Evolutionary conservation across 2,329 filamentous ascomycete genomes (phyloP), one percentile per base, ranked within the genome.

Genomic region (Colletotrichum costaricense): DNA sequence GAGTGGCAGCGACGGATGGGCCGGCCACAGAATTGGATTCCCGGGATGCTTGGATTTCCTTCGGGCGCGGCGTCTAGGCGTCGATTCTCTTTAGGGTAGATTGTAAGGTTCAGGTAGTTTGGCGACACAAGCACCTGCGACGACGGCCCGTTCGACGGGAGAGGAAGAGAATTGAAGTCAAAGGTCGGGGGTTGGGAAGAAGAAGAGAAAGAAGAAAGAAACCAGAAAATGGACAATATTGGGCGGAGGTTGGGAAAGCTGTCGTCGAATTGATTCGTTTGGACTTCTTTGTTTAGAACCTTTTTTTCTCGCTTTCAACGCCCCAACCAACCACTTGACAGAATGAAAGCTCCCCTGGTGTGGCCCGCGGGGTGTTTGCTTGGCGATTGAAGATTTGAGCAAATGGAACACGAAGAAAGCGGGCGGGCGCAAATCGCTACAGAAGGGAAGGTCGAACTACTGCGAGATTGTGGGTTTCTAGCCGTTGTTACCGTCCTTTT

Each of bases 271-370:
- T 35, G 26, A 11, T 9, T 6, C 26, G 19, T n/a, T 14, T 35
- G 60, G 28, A 24, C 30, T 28, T 52, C 8, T 63, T 42, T 42
- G 35, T 63, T 42, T 42, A 14, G 35, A 42, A 14, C 35, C 9
- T 38, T 9, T 22, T 22, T 26, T 22, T n/a, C 22, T 33, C n/a
- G 9, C 42, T 6, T 33, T 33, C n/a, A 11, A 11, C 28, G 42
- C 28, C 60, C 38, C 11, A 9, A 35, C 60, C 60, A 63, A 63
- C 60, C 60, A 54, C 19, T 63, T 30, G 6, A 33, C n/a, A 33
- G 60, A 63, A 63, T 35, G 60, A 63, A 63, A 12, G 42, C 60
- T 42, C 12, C 14, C 60, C 26, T 57, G 54, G 35, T n/a, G 55
- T 42, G 35, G 35, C 35, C 35, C 35, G 35, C 35, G 35, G 35